A percentile compares a stretch with the other conserved stretches of the same genome.
Evolutionary conservation across 2,329 filamentous ascomycete genomes (phyloP).

Genomic region (Talaromyces rugulosus): DNA sequence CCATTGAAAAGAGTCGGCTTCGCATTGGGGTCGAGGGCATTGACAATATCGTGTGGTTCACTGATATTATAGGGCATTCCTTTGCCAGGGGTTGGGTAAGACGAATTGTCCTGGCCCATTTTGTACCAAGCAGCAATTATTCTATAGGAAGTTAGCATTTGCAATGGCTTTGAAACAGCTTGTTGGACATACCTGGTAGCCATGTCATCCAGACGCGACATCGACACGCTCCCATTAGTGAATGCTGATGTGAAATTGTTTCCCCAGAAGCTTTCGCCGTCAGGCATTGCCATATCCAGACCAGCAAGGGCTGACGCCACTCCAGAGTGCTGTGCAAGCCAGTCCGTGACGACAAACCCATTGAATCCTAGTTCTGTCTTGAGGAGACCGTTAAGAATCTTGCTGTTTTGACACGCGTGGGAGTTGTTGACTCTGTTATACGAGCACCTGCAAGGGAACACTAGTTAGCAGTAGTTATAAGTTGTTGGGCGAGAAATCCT

Average conservation of each 20-base stretch:
- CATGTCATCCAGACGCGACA: constrained; percentile 45
- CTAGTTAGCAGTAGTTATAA: neutral
- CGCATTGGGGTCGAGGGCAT: constrained; percentile 28
- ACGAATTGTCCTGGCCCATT: constrained; percentile 35
- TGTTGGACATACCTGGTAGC: constrained; percentile 3
- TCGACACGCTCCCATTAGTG: constrained; percentile 38
- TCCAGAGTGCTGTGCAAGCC: constrained; percentile 41
- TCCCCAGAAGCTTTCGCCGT: constrained; percentile 31
- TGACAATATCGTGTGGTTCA: constrained; percentile 66
- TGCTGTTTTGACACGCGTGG: constrained; percentile 47
- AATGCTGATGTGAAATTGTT: constrained; percentile 33
- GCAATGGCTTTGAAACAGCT: neutral
- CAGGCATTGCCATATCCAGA: constrained; percentile 39
- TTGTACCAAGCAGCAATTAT: constrained; percentile 46
- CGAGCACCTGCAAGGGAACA: neutral
- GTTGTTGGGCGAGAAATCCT: constrained; percentile 11
- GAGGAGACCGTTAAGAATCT: constrained; percentile 44
- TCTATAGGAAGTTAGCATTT: constrained; percentile 21
- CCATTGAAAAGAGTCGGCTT: constrained; percentile 2
- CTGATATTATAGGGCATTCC: constrained; percentile 21
- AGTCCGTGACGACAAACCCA: constrained; percentile 45
- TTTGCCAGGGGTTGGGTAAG: constrained; percentile 16
- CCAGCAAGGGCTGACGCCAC: constrained; percentile 36
- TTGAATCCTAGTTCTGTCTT: constrained; percentile 51
- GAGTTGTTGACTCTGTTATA: constrained; percentile 46